Percentiles rank a stretch among this genome's conserved stretches.
Evolutionary conservation across 495 filamentous ascomycete species (phyloP).

Genomic region (Lasiosphaeris hirsuta): DNA sequence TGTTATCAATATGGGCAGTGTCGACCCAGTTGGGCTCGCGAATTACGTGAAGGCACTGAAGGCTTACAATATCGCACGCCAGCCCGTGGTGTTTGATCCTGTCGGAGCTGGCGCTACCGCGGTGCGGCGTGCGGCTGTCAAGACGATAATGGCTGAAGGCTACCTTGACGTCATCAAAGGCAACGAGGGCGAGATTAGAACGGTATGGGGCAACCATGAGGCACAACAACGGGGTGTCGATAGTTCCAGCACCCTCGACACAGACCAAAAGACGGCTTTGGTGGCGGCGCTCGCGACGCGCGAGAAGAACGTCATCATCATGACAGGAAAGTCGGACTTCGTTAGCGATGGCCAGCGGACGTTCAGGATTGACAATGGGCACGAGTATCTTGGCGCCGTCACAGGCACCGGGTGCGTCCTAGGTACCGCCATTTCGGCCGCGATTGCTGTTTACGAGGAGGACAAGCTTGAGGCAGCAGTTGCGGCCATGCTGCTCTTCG

Average conservation of each 20-base stretch:
- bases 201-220: conserved; percentile 58
- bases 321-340: conserved; percentile 80
- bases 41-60: conserved; percentile 59
- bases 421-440: conserved; percentile 75
- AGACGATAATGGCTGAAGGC: conserved; percentile 66
- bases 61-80: conserved; percentile 73
- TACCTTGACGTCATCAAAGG: conserved; percentile 91
- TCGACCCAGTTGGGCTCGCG: conserved; percentile 64
- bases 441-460: conserved; percentile 55
- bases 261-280: conserved; percentile 49
- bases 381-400: conserved; percentile 70
- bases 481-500: conserved; percentile 72
- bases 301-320: conserved; percentile 72
- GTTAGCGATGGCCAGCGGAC: conserved; percentile 70
- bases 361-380: conserved; percentile 70
- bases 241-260: conserved; percentile 58
- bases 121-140: conserved; percentile 66
- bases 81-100: conserved; percentile 82
- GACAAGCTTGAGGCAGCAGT: conserved; percentile 66
- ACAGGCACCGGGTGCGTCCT: conserved; percentile 89
- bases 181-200: conserved; percentile 84
- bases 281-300: conserved; percentile 62
- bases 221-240: conserved; percentile 88
- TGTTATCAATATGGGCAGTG: conserved; percentile 94
- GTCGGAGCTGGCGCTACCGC: conserved; percentile 86